A percentile compares a stretch with the other conserved stretches of the same genome.
Conservation (phyloP, 2,329 filamentous ascomycete genomes). For the Penicillium janthinellum region DNA sequence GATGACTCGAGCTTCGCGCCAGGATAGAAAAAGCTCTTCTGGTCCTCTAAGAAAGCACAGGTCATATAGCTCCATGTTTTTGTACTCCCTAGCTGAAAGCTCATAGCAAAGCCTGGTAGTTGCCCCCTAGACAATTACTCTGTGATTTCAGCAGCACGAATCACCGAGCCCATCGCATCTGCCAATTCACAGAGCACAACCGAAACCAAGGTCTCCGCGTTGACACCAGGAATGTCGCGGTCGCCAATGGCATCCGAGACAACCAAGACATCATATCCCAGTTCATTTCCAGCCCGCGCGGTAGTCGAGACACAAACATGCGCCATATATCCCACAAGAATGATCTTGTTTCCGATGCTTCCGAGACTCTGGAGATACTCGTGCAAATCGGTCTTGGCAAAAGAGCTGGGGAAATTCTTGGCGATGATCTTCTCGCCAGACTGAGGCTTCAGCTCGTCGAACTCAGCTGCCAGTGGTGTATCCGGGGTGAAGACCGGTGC, state of each 20-base stretch:
- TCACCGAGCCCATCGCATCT: conserved; percentile 46
- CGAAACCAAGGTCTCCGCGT: conserved; percentile 51
- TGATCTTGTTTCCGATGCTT: conserved; percentile 57
- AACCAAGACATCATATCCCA: conserved; percentile 65
- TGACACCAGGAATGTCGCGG: conserved; percentile 64
- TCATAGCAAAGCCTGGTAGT: neutral
- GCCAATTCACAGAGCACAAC: conserved; percentile 61
- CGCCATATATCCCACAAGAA: conserved; percentile 50
- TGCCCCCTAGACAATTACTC: neutral
- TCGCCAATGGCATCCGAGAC: conserved; percentile 66
- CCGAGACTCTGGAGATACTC: conserved; percentile 54
- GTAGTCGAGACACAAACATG: conserved; percentile 68
- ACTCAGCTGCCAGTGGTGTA: conserved; percentile 62
- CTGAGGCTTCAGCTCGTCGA: conserved; percentile 59
- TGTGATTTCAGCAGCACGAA: neutral
- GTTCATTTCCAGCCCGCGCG: conserved; percentile 61
- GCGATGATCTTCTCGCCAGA: conserved; percentile 52
- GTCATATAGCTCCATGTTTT: neutral
- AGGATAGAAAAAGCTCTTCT: neutral
- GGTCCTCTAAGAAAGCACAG: neutral
- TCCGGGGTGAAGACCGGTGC: conserved; percentile 67
- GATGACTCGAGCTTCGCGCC: neutral
- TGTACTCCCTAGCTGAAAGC: neutral
- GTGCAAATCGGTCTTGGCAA: conserved; percentile 57
- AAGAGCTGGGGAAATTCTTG: neutral